phyloP scores from a whole-genome alignment of 176 grass and related monocot species.

The Tuctoria greenei region DNA sequence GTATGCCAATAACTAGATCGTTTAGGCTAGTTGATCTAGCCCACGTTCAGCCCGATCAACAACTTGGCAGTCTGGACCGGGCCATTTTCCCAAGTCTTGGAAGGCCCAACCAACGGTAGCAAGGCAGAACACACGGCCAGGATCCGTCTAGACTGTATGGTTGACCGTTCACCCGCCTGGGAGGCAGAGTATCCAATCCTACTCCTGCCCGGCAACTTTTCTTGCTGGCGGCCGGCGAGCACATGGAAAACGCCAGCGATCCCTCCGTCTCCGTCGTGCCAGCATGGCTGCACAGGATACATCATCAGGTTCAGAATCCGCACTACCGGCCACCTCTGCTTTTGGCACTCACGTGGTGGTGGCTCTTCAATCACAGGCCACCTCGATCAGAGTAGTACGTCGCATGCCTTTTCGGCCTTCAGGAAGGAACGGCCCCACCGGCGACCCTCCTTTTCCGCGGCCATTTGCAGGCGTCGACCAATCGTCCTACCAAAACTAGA shows the following conservation, averaged over 20 bases:
- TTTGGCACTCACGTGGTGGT: background rate
- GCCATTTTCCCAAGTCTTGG: no score
- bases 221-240: background rate
- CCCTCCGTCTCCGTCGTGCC: background rate
- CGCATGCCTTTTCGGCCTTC: slow-evolving; percentile 33
- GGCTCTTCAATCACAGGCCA: background rate
- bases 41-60: no score
- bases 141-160: no score
- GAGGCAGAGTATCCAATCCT: no score
- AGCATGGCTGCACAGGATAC: background rate
- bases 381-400: background rate
- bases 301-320: background rate
- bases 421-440: background rate
- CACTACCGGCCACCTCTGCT: background rate
- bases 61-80: no score
- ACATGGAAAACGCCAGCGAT: background rate
- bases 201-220: no score
- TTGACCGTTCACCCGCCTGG: no score
- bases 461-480: background rate
- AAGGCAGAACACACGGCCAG: no score
- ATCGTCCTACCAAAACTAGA: background rate
- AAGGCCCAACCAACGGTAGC: no score
- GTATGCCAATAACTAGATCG: no score
- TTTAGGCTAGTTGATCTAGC: no score
- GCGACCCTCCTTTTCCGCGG: background rate